Evolutionary conservation across 306 rosid species (phyloP).

Genomic region (Arachis stenosperma): DNA sequence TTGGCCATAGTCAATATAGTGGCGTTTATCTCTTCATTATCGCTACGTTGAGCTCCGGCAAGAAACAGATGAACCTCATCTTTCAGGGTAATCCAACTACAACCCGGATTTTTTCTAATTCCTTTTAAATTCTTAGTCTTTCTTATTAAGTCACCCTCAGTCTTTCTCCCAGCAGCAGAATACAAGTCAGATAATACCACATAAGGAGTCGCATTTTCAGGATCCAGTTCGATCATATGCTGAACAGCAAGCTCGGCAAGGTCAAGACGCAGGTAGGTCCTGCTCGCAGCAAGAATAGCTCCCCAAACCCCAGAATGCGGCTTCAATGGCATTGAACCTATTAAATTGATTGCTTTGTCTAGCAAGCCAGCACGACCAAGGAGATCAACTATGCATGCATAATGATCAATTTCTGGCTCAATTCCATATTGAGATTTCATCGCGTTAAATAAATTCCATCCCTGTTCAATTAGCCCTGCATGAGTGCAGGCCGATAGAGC

Average conservation of each 20-base stretch:
- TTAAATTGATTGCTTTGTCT: conserved; percentile 63
- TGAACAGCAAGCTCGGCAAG: conserved; percentile 76
- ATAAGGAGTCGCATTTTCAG: conserved; percentile 76
- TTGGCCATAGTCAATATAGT: conserved; percentile 41
- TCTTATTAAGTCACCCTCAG: conserved; percentile 54
- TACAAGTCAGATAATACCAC: conserved; percentile 68
- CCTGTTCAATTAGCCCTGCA: conserved; percentile 73
- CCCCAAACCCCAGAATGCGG: conserved; percentile 88
- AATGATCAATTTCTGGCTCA: conserved; percentile 75
- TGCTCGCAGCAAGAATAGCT: conserved; percentile 80
- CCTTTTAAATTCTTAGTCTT: conserved; percentile 55
- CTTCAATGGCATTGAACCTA: conserved; percentile 65
- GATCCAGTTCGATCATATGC: conserved; percentile 61
- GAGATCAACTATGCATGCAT: conserved; percentile 85
- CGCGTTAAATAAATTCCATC: conserved; percentile 54
- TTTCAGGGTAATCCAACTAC: conserved; percentile 75
- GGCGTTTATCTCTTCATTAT: conserved; percentile 45
- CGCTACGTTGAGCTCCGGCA: conserved; percentile 59
- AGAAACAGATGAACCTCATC: conserved; percentile 62
- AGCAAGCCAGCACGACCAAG: conserved; percentile 82
- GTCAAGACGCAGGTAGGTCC: conserved; percentile 60
- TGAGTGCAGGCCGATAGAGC: conserved; percentile 88
- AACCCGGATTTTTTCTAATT: conserved; percentile 71
- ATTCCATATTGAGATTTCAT: conserved; percentile 58
- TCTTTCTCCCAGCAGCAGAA: conserved; percentile 58